Percentiles rank a stretch among this genome's conserved stretches.
Evolutionary conservation across 139 green algal species (phyloP).

Genomic region (Chlamydomonas asymmetrica): DNA sequence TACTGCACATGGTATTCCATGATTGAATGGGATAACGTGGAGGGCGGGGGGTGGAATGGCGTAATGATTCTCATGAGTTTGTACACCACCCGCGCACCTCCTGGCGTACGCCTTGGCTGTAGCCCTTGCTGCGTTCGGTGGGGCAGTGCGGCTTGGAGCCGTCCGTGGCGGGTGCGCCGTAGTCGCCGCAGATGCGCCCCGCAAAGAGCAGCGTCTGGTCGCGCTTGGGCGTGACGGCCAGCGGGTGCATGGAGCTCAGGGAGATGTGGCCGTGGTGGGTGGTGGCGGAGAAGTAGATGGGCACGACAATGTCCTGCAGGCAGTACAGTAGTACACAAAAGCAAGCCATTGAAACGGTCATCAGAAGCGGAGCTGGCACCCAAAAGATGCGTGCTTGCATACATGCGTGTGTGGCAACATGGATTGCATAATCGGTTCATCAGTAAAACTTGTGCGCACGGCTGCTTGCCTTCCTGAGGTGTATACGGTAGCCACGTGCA

Average conservation of each 20-base stretch:
- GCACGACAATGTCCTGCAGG: constrained; percentile 12
- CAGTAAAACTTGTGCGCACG: not conserved
- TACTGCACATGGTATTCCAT: no score
- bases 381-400: not conserved
- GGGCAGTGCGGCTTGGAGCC: constrained; percentile 14
- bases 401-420: not conserved
- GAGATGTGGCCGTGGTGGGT: not conserved
- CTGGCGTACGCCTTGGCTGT: constrained; percentile 19
- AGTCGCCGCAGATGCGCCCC: constrained; percentile 27
- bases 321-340: not conserved
- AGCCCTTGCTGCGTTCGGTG: constrained; percentile 9
- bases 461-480: not conserved
- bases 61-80: no score
- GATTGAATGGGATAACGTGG: no score
- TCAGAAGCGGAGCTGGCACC: not conserved
- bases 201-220: constrained; percentile 13
- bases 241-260: constrained; percentile 17
- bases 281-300: constrained; percentile 7
- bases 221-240: not conserved
- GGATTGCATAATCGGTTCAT: not conserved
- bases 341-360: no score
- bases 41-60: no score
- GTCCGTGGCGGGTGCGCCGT: not conserved
- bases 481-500: no score
- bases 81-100: no score